Conservation (phyloP, 495 filamentous ascomycete genomes). For the Penicillium goetzii region DNA sequence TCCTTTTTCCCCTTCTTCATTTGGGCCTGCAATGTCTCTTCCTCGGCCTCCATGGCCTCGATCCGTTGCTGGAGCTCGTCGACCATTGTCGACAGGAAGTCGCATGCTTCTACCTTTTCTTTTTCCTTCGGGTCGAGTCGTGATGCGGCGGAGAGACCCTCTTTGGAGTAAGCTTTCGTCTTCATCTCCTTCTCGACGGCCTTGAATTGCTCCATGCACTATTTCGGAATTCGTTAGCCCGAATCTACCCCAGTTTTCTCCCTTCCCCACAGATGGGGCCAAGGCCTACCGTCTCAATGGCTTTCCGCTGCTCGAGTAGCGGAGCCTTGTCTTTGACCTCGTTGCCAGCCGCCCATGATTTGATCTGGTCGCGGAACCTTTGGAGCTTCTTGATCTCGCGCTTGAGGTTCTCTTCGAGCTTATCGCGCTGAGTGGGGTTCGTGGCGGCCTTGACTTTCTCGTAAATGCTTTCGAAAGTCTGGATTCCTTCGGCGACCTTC, state of each 20-base stretch:
- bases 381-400: conserved; percentile 99
- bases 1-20: conserved; percentile 95
- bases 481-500: conserved; percentile 90
- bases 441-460: conserved; percentile 91
- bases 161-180: conserved; percentile 99
- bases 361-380: conserved; percentile 95
- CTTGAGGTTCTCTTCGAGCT: conserved; percentile 95
- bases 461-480: conserved; percentile 87
- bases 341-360: conserved; percentile 95
- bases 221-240: conserved; percentile 31
- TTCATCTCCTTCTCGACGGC: conserved; percentile 99
- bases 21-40: conserved; percentile 80
- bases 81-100: conserved; percentile 86
- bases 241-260: neutral
- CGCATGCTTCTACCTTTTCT: conserved; percentile 81
- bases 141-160: conserved; percentile 85
- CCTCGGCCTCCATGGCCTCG: conserved; percentile 88
- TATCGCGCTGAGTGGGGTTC: conserved; percentile 95
- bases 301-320: conserved; percentile 85
- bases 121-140: conserved; percentile 95
- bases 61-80: conserved; percentile 93
- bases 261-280: neutral
- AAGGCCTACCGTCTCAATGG: conserved; percentile 84
- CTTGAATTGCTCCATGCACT: conserved; percentile 99
- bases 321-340: conserved; percentile 99